Evolutionary conservation across 805 yeast species (phyloP).

Genomic region (Pichia ethanolica): DNA sequence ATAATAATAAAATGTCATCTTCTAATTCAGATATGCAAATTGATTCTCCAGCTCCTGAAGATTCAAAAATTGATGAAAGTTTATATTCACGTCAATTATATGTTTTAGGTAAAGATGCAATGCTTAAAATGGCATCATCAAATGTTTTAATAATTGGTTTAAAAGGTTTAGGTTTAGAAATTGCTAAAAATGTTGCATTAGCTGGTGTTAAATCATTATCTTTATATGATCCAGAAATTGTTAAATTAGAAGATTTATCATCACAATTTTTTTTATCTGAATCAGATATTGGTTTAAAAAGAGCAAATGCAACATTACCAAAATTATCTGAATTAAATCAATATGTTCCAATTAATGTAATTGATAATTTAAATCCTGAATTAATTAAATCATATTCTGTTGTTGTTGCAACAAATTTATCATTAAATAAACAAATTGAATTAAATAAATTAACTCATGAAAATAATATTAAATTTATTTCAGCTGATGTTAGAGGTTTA

Average conservation of each 20-base stretch:
- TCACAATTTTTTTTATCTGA: slow-evolving; percentile 79
- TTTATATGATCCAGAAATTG: slow-evolving; percentile 72
- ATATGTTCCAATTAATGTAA: slow-evolving; percentile 78
- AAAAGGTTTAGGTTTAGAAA: slow-evolving; percentile 90
- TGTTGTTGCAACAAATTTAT: slow-evolving; percentile 70
- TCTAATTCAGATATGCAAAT: slow-evolving; percentile 35
- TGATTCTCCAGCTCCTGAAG: slow-evolving; percentile 31
- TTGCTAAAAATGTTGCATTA: slow-evolving; percentile 91
- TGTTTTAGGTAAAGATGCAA: slow-evolving; percentile 95
- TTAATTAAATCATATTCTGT: slow-evolving; percentile 61
- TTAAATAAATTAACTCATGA: slow-evolving; percentile 71
- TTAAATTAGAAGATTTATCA: slow-evolving; percentile 65
- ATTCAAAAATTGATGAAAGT: slow-evolving; percentile 73
- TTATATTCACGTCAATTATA: slow-evolving; percentile 94
- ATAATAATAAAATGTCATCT: neutral
- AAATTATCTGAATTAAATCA: slow-evolving; percentile 76
- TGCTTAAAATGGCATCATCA: slow-evolving; percentile 92
- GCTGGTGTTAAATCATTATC: slow-evolving; percentile 95
- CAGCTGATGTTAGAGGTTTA: slow-evolving; percentile 78
- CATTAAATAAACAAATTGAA: slow-evolving; percentile 66
- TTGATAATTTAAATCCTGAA: slow-evolving; percentile 47
- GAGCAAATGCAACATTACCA: slow-evolving; percentile 65
- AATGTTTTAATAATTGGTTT: slow-evolving; percentile 88
- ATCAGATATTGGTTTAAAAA: slow-evolving; percentile 65
- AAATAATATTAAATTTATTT: slow-evolving; percentile 67